Conservation (phyloP, 148 eudicot genomes). For the Drosera capensis region DNA sequence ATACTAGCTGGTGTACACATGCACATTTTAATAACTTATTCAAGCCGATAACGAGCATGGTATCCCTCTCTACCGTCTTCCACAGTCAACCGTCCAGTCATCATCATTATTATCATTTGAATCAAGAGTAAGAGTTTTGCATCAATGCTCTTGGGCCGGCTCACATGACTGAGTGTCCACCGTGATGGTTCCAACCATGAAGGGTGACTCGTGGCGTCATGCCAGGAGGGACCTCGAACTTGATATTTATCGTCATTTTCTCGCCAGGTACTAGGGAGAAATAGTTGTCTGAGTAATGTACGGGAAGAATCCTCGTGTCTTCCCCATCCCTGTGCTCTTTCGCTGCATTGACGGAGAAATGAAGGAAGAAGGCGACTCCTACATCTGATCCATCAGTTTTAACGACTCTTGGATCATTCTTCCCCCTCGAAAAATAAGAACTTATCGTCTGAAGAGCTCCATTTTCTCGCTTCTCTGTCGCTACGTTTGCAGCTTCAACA, state of each 20-base stretch:
- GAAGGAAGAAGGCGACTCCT: slow-evolving; percentile 90
- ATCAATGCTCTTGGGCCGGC: no score
- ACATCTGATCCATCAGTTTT: slow-evolving; percentile 43
- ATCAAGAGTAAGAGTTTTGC: no score
- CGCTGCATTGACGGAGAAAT: slow-evolving; percentile 64
- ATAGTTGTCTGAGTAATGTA: slow-evolving; percentile 95
- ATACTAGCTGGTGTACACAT: no score
- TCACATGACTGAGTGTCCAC: slow-evolving; percentile 27
- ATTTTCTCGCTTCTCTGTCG: slow-evolving; percentile 11
- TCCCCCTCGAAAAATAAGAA: slow-evolving; percentile 18
- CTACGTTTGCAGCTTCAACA: slow-evolving; percentile 1
- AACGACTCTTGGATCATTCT: slow-evolving; percentile 15
- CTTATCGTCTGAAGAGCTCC: slow-evolving; percentile 36
- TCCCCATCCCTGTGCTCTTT: slow-evolving; percentile 45
- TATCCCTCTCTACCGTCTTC: no score
- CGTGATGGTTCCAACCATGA: slow-evolving; percentile 65
- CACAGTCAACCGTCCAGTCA: no score
- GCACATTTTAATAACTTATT: no score
- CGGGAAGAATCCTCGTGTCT: slow-evolving; percentile 85
- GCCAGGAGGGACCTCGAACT: slow-evolving; percentile 75
- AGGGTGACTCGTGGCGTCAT: slow-evolving; percentile 48
- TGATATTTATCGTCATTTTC: slow-evolving; percentile 34
- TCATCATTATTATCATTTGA: no score
- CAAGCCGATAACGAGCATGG: no score
- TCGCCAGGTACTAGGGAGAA: slow-evolving; percentile 88